Percentiles rank a stretch among this genome's conserved stretches.
Conservation (phyloP, 768 basidiomycete genomes). For the Tubosaeta sp. region DNA sequence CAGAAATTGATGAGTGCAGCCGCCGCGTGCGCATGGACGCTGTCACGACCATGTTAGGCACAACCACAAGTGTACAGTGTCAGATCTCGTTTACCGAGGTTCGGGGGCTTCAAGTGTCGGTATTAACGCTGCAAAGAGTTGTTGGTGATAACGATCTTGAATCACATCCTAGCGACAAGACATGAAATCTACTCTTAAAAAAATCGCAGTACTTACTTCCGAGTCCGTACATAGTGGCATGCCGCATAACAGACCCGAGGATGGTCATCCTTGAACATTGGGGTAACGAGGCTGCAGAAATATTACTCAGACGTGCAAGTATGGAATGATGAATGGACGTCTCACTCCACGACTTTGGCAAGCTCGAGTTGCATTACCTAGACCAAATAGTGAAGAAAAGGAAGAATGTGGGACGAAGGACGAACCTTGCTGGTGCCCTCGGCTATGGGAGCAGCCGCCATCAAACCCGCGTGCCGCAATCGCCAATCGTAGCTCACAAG, state of each 20-base stretch:
- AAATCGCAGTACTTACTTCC: slow-evolving; percentile 47
- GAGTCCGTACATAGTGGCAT: slow-evolving; percentile 71
- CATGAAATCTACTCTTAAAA: background rate
- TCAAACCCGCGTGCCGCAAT: too few species aligned
- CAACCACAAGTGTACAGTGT: background rate
- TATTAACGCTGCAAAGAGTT: slow-evolving; percentile 67
- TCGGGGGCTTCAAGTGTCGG: slow-evolving; percentile 73
- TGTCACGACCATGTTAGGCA: slow-evolving; percentile 25
- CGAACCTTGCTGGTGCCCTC: too few species aligned
- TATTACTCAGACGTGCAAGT: background rate
- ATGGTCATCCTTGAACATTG: too few species aligned
- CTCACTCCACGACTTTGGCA: slow-evolving; percentile 77
- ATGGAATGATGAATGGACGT: background rate
- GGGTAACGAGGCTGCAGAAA: background rate
- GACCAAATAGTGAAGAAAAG: background rate
- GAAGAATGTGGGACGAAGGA: slow-evolving; percentile 32
- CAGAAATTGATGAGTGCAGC: slow-evolving; percentile 90
- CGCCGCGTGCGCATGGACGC: slow-evolving; percentile 84
- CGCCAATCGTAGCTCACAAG: too few species aligned
- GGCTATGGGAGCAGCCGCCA: too few species aligned
- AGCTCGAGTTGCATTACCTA: slow-evolving; percentile 80
- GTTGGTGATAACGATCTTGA: slow-evolving; percentile 64
- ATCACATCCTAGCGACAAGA: slow-evolving; percentile 57
- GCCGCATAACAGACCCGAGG: too few species aligned
- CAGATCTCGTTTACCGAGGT: slow-evolving; percentile 44